A percentile compares a stretch with the other conserved stretches of the same genome.
Evolutionary conservation across 1,139 yeast genomes (phyloP).

Genomic region (Pichiaceae sp.): DNA sequence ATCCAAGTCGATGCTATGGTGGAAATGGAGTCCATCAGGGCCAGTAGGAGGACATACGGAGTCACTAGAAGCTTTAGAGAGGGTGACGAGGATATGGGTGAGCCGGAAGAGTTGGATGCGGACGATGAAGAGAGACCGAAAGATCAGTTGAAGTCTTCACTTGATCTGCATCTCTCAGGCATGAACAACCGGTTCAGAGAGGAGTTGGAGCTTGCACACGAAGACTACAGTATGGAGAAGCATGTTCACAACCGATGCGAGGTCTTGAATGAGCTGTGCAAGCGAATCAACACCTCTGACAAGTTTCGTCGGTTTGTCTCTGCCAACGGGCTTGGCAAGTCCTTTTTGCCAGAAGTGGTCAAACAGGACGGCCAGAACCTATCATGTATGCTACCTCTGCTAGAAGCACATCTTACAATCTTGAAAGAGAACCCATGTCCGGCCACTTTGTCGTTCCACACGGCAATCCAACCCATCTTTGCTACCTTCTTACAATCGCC

Average conservation of each 20-base stretch:
- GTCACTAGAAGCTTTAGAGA: constrained; percentile 12
- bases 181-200: constrained; percentile 10
- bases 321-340: neutral
- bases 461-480: neutral
- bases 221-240: constrained; percentile 6
- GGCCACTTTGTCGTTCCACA: neutral
- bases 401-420: neutral
- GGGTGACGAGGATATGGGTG: constrained; percentile 10
- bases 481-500: neutral
- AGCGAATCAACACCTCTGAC: neutral
- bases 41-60: constrained; percentile 13
- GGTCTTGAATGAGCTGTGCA: neutral
- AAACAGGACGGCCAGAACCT: neutral
- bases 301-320: neutral
- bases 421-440: neutral
- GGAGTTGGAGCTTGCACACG: constrained; percentile 11
- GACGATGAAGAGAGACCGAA: constrained; percentile 4
- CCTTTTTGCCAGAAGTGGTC: neutral
- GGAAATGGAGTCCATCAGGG: neutral
- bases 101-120: constrained; percentile 8
- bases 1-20: neutral
- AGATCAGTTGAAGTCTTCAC: constrained; percentile 7
- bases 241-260: neutral
- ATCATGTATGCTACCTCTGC: neutral
- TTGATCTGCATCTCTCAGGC: constrained; percentile 15